Base-by-base conservation (phyloP, 164 flowering plant genomes). In the Dillenia suffruticosa region DNA sequence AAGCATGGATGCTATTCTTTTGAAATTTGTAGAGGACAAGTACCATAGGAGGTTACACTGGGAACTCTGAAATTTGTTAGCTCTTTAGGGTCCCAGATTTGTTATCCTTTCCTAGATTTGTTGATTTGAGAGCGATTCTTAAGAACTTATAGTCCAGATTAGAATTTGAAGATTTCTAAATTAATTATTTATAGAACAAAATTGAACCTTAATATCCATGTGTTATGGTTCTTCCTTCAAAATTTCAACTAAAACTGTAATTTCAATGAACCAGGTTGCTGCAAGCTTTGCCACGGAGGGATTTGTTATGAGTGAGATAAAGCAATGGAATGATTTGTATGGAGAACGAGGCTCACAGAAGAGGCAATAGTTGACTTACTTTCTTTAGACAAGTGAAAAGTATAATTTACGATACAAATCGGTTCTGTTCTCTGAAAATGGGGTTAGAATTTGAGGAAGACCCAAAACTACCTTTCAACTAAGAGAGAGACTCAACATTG, bases 301-400 rank as follows among this genome's bases (percentile, higher is more conserved):
- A 40, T 72, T 83, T 2, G 56, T 77, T 51, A 87, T 87, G 94
- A 63, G 61, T 13, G 94, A 87, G 72, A 77, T 87, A 58, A 77
- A 84, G 72, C 94, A 87, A 54, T 87, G 94, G 94, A 87, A 87
- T 49, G 90, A 85, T 3, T 71, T 82, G 59, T 87, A 85, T 58
- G 90, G 94, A 46, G 94, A 87, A 77, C 90, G 90, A 26, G 93
- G 93, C 48, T 77, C 93, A 48, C 82, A 90, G 74, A 87, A 85
- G 77, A 83, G 82, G 71, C 68, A 87, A 49, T 90, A 87, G 65
- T 64, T 85, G 12, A 76, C 83, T 61, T 87, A 87, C 75, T 87
- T 87, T 83, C 79, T 87, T 3, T 87, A 82, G 69, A 32, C 40
- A 32, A 32, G 40, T 7, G 6, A 7, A 53, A 6, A 32, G 6